These are phyloP conservation scores for Hamigera avellanea DNA, from an alignment of 495 filamentous ascomycete genomes.

Conservation along the genomic window DNA sequence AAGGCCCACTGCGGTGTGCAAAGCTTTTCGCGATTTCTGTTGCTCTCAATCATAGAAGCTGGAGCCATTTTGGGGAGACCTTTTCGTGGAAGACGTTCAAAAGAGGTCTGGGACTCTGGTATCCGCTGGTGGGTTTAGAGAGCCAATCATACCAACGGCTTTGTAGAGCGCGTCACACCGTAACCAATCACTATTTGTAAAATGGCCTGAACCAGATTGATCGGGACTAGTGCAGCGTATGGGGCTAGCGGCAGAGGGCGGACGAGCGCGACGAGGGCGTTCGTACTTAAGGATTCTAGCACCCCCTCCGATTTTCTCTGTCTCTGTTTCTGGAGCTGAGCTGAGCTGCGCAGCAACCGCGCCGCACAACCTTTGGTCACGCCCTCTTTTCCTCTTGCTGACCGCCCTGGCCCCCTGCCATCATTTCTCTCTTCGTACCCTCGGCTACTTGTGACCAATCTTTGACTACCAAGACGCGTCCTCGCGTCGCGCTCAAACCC, in stretches of 20 bases:
- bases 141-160: slow-evolving; percentile 9
- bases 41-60: no score
- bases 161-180: slow-evolving; percentile 17
- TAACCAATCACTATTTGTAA: slow-evolving; percentile 22
- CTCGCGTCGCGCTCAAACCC: slow-evolving; percentile 18
- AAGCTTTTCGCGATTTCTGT: not conserved
- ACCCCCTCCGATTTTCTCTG: slow-evolving; percentile 35
- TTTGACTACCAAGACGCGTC: slow-evolving; percentile 11
- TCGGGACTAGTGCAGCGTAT: slow-evolving; percentile 25
- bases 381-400: slow-evolving; percentile 9
- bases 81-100: not conserved
- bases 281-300: slow-evolving; percentile 43
- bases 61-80: not conserved
- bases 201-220: slow-evolving; percentile 24
- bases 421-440: no score
- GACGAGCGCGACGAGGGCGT: slow-evolving; percentile 27
- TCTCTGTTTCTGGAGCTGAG: slow-evolving; percentile 27
- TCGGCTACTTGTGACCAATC: not conserved
- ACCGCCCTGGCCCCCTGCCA: not conserved
- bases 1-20: not conserved
- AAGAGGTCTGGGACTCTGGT: slow-evolving; percentile 8
- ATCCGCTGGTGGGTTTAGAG: slow-evolving; percentile 6
- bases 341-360: slow-evolving; percentile 11
- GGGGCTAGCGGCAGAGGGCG: slow-evolving; percentile 28
- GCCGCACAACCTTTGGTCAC: slow-evolving; percentile 16